Percentiles rank a stretch among this genome's conserved stretches.
Evolutionary conservation across 2,329 filamentous ascomycete species (phyloP).

Genomic region (Trichoderma asperellum): DNA sequence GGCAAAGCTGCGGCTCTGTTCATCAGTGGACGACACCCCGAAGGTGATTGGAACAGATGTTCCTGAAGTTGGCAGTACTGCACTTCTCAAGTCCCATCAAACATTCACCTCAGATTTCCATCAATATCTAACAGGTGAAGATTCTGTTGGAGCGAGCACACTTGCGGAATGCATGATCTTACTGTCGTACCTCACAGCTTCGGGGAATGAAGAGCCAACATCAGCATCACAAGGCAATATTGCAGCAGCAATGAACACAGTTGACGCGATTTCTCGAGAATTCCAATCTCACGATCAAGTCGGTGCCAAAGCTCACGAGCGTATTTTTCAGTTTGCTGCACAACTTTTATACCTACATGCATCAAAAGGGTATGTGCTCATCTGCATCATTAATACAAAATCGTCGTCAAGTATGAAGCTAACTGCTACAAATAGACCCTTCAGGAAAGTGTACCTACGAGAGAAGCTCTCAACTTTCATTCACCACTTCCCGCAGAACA

Average conservation of each 20-base stretch:
- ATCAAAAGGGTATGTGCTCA: conserved; percentile 53
- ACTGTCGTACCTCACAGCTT: conserved; percentile 65
- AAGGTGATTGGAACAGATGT: conserved; percentile 27
- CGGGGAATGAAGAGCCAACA: conserved; percentile 48
- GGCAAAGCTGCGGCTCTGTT: conserved; percentile 48
- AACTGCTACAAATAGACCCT: conserved; percentile 52
- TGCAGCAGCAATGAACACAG: conserved; percentile 50
- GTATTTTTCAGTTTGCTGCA: conserved; percentile 69
- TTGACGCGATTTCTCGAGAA: conserved; percentile 49
- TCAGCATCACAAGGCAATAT: conserved; percentile 60
- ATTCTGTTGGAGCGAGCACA: conserved; percentile 53
- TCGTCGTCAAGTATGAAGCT: conserved; percentile 27
- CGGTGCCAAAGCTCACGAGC: conserved; percentile 55
- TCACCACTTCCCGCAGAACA: conserved; percentile 71
- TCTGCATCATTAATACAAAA: background rate
- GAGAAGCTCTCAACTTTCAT: conserved; percentile 65
- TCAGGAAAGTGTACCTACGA: conserved; percentile 69
- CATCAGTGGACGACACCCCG: conserved; percentile 41
- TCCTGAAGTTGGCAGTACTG: conserved; percentile 39
- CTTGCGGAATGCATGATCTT: conserved; percentile 67
- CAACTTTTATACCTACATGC: conserved; percentile 70
- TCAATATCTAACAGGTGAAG: conserved; percentile 56
- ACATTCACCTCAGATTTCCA: conserved; percentile 59
- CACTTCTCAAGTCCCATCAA: conserved; percentile 58
- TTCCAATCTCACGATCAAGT: conserved; percentile 45